Conservation (phyloP, 805 yeast genomes). For the Tetrapisispora taiwanensis region DNA sequence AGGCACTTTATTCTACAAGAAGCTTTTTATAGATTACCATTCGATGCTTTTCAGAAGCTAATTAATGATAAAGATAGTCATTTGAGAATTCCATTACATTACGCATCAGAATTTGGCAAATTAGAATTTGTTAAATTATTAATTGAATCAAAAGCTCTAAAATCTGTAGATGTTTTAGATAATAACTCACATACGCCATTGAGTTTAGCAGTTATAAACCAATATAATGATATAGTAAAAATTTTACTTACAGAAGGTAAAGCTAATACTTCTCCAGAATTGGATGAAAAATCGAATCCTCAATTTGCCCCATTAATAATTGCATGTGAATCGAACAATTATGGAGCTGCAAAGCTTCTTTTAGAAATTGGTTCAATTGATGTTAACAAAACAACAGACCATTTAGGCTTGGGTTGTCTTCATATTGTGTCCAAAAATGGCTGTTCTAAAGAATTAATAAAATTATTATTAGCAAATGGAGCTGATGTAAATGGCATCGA, state of each 20-base stretch:
- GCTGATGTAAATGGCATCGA: slow-evolving; percentile 72
- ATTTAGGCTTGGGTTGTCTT: slow-evolving; percentile 80
- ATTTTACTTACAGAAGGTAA: slow-evolving; percentile 37
- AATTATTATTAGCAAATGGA: slow-evolving; percentile 58
- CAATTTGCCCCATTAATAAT: slow-evolving; percentile 70
- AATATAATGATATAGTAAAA: slow-evolving; percentile 46
- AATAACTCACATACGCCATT: slow-evolving; percentile 76
- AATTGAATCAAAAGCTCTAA: slow-evolving; percentile 25
- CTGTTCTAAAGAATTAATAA: slow-evolving; percentile 51
- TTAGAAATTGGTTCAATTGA: slow-evolving; percentile 29
- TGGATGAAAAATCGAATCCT: slow-evolving; percentile 30
- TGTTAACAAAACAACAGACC: slow-evolving; percentile 38
- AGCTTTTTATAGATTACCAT: slow-evolving; percentile 10
- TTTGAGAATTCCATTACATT: slow-evolving; percentile 79
- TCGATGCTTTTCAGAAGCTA: slow-evolving; percentile 17
- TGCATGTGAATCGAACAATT: slow-evolving; percentile 81
- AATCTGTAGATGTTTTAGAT: slow-evolving; percentile 39
- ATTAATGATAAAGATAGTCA: slow-evolving; percentile 45
- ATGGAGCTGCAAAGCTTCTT: slow-evolving; percentile 54
- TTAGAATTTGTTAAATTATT: slow-evolving; percentile 34
- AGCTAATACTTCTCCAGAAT: slow-evolving; percentile 14
- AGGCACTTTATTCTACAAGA: slow-evolving; percentile 23
- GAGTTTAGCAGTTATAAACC: slow-evolving; percentile 63
- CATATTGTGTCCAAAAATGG: slow-evolving; percentile 87
- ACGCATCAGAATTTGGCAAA: slow-evolving; percentile 59